Base-by-base conservation (phyloP, 495 filamentous ascomycete species). In the Schizothecium vesticola region DNA sequence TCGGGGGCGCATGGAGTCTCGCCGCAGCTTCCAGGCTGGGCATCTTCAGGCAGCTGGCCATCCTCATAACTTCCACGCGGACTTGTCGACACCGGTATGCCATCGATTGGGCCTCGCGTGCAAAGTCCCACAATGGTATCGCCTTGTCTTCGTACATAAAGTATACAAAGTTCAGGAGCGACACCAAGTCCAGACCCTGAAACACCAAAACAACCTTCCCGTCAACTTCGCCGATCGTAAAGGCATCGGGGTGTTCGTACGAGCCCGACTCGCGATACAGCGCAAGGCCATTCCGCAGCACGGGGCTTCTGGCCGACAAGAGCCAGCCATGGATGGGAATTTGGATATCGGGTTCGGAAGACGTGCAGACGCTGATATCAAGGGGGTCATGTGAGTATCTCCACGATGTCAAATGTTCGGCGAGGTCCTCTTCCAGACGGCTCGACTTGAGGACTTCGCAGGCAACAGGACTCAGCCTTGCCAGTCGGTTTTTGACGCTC, bases 271-370 rank as follows among this genome's bases (percentile, higher is more conserved):
- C 77, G 11, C 81, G 79, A 61, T 80, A 86, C 33, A 84, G 78
- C 7, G 80, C 78, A 24, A 97, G 81, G 4, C 84, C 87, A 21
- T 82, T 80, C 64, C 91, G 84, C 56, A 97, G 72, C 2, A 91
- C 78, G 2, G 84, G 79, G 69, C 92, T 97, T 63, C 95, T 85
- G 1, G 87, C 90, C 19, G 86, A 81, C 9, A 97, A 75, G 57
- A 97, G 81, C 76, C 92, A 95, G 61, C 88, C 86, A 75, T 97
- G 94, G n/a, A 91, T 82, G 21, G 95, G 93, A 33, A 99, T 88
- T 55, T 77, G 75, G 31, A 91, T 74, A 12, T 90, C 85, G 11
- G 90, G 91, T 22, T 81, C 74, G 0, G 85, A 82, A 26, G 86
- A 89, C 1, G 85, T 89, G 59, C 80, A 78, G 22, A 90, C 63